Percentiles rank a stretch among this genome's conserved stretches.
These are phyloP conservation scores for Sideroxylon spinosum DNA, from an alignment of 179 eudicot genomes.

Conservation along the genomic window DNA sequence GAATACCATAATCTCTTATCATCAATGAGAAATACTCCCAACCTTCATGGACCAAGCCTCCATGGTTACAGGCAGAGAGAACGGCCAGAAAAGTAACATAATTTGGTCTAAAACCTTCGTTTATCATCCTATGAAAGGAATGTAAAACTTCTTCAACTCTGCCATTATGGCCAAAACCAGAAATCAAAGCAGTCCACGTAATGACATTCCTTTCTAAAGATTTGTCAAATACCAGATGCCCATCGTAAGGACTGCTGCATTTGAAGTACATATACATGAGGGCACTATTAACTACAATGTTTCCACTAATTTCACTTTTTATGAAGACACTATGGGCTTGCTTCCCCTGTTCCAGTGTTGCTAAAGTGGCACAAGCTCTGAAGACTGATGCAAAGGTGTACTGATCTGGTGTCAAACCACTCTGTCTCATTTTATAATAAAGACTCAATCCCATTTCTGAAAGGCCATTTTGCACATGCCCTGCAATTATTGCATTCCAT, in stretches of 20 bases:
- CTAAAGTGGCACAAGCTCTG: conserved; percentile 56
- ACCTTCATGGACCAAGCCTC: conserved; percentile 74
- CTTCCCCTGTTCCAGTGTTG: conserved; percentile 50
- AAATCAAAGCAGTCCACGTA: conserved; percentile 78
- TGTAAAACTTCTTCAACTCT: conserved; percentile 49
- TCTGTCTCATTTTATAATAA: conserved; percentile 36
- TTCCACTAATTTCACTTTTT: conserved; percentile 34
- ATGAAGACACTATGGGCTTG: conserved; percentile 39
- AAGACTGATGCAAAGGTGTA: conserved; percentile 54
- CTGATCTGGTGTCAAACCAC: conserved; percentile 47
- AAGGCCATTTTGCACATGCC: conserved; percentile 47
- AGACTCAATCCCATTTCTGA: conserved; percentile 37
- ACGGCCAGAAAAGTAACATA: conserved; percentile 74
- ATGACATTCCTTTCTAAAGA: conserved; percentile 57
- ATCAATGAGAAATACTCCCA: conserved; percentile 63
- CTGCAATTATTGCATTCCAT: conserved; percentile 56
- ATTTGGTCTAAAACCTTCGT: conserved; percentile 69
- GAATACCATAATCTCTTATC: conserved; percentile 62
- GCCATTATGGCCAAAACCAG: conserved; percentile 77
- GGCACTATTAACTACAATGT: conserved; percentile 48
- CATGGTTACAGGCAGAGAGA: conserved; percentile 81
- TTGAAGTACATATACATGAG: conserved; percentile 79
- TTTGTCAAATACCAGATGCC: conserved; percentile 50
- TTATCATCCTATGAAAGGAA: conserved; percentile 54
- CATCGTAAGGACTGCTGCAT: conserved; percentile 70